Conservation (phyloP, 192 early-diverging fungal species). For the Irineochytrium annulatum region DNA sequence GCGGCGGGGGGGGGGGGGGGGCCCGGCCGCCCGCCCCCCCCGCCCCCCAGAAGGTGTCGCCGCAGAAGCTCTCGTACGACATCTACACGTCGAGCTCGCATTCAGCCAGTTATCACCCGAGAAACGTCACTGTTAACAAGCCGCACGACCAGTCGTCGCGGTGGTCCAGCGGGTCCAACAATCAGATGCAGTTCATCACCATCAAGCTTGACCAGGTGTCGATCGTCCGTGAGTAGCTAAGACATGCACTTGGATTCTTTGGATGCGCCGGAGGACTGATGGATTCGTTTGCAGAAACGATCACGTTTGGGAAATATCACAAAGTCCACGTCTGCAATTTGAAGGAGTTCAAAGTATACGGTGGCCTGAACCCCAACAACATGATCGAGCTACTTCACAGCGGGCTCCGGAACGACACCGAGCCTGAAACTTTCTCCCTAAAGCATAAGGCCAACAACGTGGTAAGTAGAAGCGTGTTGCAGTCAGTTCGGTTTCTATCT, state of each 20-base stretch:
- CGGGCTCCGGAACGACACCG: constrained; percentile 57
- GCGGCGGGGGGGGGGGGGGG: too few relatives aligned
- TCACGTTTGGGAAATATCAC: constrained; percentile 95
- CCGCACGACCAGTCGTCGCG: constrained; percentile 87
- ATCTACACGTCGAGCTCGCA: constrained; percentile 70
- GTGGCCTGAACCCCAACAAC: constrained; percentile 74
- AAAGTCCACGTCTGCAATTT: constrained; percentile 92
- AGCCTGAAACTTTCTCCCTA: constrained; percentile 83
- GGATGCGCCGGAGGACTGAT: not conserved
- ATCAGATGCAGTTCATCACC: constrained; percentile 90
- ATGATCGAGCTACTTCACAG: constrained; percentile 81
- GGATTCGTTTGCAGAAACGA: constrained; percentile 54
- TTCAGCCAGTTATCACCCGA: constrained; percentile 78
- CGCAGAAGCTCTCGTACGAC: constrained; percentile 25
- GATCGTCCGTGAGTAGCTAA: constrained; percentile 68
- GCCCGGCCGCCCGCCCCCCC: not conserved
- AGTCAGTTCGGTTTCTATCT: not conserved
- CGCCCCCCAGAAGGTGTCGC: not conserved
- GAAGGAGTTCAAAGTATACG: constrained; percentile 94
- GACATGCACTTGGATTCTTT: constrained; percentile 5
- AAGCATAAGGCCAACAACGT: constrained; percentile 69
- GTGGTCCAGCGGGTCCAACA: constrained; percentile 82
- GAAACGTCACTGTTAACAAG: constrained; percentile 74
- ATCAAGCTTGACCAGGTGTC: constrained; percentile 80
- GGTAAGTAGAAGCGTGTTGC: constrained; percentile 45